Conservation (phyloP, 129 eudicot species). For the Mikania micrantha region DNA sequence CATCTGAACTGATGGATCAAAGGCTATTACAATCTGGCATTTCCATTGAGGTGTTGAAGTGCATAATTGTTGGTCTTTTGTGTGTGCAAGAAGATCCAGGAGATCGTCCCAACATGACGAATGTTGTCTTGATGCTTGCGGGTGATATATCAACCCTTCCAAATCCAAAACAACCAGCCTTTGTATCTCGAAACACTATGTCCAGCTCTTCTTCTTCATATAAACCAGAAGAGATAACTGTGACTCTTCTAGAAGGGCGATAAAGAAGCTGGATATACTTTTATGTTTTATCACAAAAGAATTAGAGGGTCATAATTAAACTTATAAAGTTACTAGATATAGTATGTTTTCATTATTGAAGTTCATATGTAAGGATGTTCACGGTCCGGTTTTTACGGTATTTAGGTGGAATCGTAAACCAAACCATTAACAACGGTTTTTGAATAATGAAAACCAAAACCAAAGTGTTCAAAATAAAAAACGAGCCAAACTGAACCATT, state of each 20-base stretch:
- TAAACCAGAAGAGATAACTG: slow-evolving; percentile 15
- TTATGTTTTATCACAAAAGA: too few relatives aligned
- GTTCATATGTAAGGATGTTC: too few relatives aligned
- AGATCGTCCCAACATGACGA: slow-evolving; percentile 44
- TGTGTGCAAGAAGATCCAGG: slow-evolving; percentile 43
- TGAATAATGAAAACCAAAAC: too few relatives aligned
- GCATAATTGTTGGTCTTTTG: slow-evolving; percentile 35
- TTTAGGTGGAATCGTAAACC: too few relatives aligned
- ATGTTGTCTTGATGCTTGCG: slow-evolving; percentile 33
- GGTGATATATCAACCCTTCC: slow-evolving; percentile 34
- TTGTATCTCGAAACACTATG: slow-evolving; percentile 17
- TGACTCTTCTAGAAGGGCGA: slow-evolving; percentile 20
- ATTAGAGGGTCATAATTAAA: too few relatives aligned
- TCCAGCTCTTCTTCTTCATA: slow-evolving; percentile 11
- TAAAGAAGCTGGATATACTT: background rate
- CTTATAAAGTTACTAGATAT: too few relatives aligned
- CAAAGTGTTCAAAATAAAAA: too few relatives aligned
- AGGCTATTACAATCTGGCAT: slow-evolving; percentile 24
- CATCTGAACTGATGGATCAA: slow-evolving; percentile 26
- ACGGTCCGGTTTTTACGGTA: too few relatives aligned
- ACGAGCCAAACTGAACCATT: too few relatives aligned
- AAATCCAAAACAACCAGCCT: slow-evolving; percentile 41
- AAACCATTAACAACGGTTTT: too few relatives aligned
- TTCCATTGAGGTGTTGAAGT: slow-evolving; percentile 28
- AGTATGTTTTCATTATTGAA: too few relatives aligned